These are phyloP conservation scores for Zymoseptoria ardabiliae DNA, from an alignment of 2,329 filamentous ascomycete genomes.

Conservation along the genomic window DNA sequence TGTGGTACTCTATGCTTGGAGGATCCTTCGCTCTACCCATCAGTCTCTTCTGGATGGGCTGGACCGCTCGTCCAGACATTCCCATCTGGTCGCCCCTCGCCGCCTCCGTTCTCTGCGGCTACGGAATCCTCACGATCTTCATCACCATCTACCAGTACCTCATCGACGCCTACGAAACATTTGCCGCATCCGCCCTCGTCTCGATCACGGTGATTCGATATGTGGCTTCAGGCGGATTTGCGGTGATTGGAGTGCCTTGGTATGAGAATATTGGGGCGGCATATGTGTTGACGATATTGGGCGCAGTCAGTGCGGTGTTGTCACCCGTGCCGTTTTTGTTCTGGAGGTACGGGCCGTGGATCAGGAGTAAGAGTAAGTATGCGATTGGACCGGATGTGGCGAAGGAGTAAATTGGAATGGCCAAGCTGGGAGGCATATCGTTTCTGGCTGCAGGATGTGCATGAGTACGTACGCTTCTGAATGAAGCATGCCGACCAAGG, in stretches of 20 bases:
- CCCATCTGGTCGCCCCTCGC: slow-evolving; percentile 47
- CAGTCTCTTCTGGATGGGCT: slow-evolving; percentile 50
- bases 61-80: slow-evolving; percentile 40
- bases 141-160: slow-evolving; percentile 50
- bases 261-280: slow-evolving; percentile 4
- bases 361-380: slow-evolving; percentile 3
- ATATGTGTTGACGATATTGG: slow-evolving; percentile 1
- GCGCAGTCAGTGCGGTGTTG: neutral
- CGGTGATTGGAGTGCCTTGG: slow-evolving; percentile 27
- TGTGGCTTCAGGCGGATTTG: slow-evolving; percentile 35
- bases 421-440: neutral
- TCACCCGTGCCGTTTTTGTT: slow-evolving; percentile 2
- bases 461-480: neutral
- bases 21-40: slow-evolving; percentile 16
- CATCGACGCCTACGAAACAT: slow-evolving; percentile 49
- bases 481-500: no score
- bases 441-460: no score
- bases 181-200: slow-evolving; percentile 43
- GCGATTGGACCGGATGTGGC: neutral
- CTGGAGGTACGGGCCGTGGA: neutral
- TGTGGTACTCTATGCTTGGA: slow-evolving; percentile 47
- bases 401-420: neutral
- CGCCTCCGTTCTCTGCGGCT: slow-evolving; percentile 48
- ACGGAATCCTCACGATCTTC: slow-evolving; percentile 42
- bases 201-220: slow-evolving; percentile 34